Evolutionary conservation across 1,284 basidiomycete species (phyloP).

Genomic region (Microbotryomycetes sp.): DNA sequence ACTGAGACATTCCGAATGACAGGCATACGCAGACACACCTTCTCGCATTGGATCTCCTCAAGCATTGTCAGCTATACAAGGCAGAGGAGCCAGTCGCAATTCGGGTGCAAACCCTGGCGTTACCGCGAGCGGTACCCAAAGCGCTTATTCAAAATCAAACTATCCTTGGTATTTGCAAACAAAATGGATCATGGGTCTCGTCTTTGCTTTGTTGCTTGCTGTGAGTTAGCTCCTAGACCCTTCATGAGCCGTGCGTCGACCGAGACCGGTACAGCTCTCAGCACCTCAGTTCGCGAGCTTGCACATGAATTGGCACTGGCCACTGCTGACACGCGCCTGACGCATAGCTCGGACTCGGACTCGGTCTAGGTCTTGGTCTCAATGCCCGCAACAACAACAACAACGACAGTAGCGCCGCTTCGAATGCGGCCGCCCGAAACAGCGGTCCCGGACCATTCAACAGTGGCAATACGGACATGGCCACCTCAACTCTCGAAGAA

Average conservation of each 20-base stretch:
- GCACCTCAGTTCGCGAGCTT: too few relatives aligned
- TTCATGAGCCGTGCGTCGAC: too few relatives aligned
- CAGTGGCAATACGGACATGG: not conserved
- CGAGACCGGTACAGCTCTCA: too few relatives aligned
- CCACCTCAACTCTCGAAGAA: not conserved
- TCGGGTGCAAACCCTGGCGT: not conserved
- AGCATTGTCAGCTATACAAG: not conserved
- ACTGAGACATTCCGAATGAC: not conserved
- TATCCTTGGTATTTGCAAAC: not conserved
- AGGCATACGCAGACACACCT: not conserved
- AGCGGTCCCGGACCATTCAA: not conserved
- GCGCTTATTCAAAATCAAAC: not conserved
- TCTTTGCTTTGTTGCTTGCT: not conserved
- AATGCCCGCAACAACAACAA: constrained; percentile 6
- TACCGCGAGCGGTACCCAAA: not conserved
- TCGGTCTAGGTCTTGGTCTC: constrained; percentile 24
- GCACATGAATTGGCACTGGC: not conserved
- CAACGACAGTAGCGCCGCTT: not conserved
- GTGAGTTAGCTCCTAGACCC: too few relatives aligned
- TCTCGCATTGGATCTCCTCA: not conserved
- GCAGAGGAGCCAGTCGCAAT: not conserved
- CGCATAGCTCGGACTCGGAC: constrained; percentile 12
- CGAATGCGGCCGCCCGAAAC: not conserved
- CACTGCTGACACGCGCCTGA: not conserved
- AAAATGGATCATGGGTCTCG: not conserved